Conservation (phyloP, 1,284 basidiomycete genomes). For the Hypsizygus ulmarius region DNA sequence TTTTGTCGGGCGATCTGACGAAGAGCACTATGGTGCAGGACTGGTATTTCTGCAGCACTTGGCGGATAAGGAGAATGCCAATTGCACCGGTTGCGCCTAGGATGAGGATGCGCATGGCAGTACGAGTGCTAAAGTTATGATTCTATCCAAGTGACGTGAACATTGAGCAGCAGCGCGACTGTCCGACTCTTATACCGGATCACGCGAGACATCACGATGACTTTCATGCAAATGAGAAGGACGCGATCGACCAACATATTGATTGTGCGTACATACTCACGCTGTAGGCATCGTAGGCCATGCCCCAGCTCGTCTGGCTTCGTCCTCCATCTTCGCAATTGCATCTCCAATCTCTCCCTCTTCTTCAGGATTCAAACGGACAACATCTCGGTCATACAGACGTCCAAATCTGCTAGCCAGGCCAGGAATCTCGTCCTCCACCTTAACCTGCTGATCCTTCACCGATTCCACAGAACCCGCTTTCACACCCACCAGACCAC, state of each 20-base stretch:
- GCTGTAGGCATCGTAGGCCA: constrained; percentile 25
- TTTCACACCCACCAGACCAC: constrained; percentile 85
- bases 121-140: background rate
- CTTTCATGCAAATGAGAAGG: too few relatives aligned
- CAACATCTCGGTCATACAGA: constrained; percentile 55
- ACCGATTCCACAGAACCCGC: constrained; percentile 65
- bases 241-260: too few relatives aligned
- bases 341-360: constrained; percentile 52
- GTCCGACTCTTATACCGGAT: too few relatives aligned
- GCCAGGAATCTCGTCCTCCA: constrained; percentile 52
- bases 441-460: constrained; percentile 33
- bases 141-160: background rate
- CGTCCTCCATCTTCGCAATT: constrained; percentile 45
- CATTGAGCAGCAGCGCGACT: background rate
- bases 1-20: constrained; percentile 58
- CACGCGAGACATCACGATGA: too few relatives aligned
- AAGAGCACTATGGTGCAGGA: constrained; percentile 54
- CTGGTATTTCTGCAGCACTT: constrained; percentile 42
- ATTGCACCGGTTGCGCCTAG: constrained; percentile 60
- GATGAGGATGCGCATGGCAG: constrained; percentile 39
- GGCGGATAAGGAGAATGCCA: constrained; percentile 53
- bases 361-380: constrained; percentile 41
- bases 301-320: constrained; percentile 31
- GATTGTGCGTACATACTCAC: background rate
- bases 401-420: constrained; percentile 53